Evolutionary conservation across 441 rosid species (phyloP), one percentile per base, ranked within the genome.

Genomic region (Adansonia madagascariensis): DNA sequence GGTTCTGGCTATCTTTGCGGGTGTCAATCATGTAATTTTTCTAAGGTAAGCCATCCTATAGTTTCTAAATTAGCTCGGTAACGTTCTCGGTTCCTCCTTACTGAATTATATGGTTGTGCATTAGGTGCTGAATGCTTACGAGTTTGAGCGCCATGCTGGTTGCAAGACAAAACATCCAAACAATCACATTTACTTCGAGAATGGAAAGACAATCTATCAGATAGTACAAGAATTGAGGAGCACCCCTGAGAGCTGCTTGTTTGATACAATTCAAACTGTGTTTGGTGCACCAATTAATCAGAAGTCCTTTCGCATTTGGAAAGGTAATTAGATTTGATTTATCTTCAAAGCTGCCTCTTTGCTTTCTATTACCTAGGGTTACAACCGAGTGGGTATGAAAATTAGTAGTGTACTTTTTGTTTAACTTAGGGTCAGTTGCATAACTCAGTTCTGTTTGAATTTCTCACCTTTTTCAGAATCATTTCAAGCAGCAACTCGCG

Each of bases 91-190:
- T 10, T 77, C 53, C 75, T 78, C 71, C 41, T 78, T 59, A 14
- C 20, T 47, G 47, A 24, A 27, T 70, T 70, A 14, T 80, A n/a
- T 55, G 41, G 67, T 80, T 57, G 74, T 79, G 68, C 15, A 15
- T 75, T 56, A 91, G 95, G 85, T 87, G 83, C 85, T 91, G 60
- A 91, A 91, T 80, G 93, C 93, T 2, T 91, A 88, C 53, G 95
- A 88, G 78, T 91, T 91, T 72, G 95, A 91, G 89, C 89, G 90
- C 50, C 95, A 91, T 65, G 95, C 95, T 8, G 87, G 87, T 76
- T 91, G 90, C 86, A 91, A 91, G 79, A 91, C 95, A 73, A 91
- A 91, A 80, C 95, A 91, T 86, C 95, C 95, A 7, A 91, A 91
- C 86, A 89, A 89, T 81, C 95, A 88, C 83, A 91, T 91, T 31